A percentile compares a stretch with the other conserved stretches of the same genome.
These are phyloP conservation scores for Striga asiatica DNA, from an alignment of 257 asterid species.

Conservation along the genomic window DNA sequence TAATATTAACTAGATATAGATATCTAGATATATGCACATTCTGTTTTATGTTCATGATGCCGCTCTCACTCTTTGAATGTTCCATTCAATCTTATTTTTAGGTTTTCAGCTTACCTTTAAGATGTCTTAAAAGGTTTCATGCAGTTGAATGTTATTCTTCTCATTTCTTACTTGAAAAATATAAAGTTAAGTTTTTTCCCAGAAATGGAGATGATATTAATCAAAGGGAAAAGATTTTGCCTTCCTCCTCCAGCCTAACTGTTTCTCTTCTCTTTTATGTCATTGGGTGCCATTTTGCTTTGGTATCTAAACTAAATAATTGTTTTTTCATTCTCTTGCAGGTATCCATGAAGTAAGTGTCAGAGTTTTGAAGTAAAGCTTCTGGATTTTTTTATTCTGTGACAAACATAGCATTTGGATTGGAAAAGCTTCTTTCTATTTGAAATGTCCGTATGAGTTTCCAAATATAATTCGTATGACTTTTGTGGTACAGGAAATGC, in stretches of 20 bases:
- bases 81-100: background rate
- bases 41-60: too few relatives aligned
- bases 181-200: too few relatives aligned
- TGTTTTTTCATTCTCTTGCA: slow-evolving; percentile 25
- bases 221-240: too few relatives aligned
- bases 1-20: background rate
- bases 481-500: slow-evolving; percentile 68
- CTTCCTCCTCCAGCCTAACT: background rate
- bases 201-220: too few relatives aligned
- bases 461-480: background rate
- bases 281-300: too few relatives aligned
- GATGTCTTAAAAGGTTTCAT: background rate
- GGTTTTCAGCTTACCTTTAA: background rate
- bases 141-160: too few relatives aligned
- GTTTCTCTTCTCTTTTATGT: background rate
- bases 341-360: slow-evolving; percentile 94
- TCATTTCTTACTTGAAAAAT: too few relatives aligned
- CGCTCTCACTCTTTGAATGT: background rate
- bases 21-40: background rate
- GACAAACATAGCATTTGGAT: background rate
- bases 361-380: slow-evolving; percentile 3
- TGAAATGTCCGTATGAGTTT: background rate
- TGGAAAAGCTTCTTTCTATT: slow-evolving; percentile 4
- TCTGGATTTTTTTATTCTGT: background rate
- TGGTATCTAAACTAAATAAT: too few relatives aligned